Base-by-base conservation (phyloP, 139 green algal genomes). In the Zygnema cylindricum region DNA sequence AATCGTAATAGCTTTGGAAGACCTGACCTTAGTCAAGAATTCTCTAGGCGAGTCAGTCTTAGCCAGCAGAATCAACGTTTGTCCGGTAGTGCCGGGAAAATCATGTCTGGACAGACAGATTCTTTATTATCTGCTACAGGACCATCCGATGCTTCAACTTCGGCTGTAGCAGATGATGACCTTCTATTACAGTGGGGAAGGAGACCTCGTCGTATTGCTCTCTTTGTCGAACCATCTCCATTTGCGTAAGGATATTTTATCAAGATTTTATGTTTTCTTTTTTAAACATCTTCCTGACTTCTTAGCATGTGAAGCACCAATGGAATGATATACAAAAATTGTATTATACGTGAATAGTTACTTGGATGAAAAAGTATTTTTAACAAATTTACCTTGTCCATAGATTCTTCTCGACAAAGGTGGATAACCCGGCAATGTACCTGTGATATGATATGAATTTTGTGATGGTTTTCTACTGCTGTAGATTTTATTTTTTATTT, bases 171-270 rank as follows among this genome's bases (percentile, higher is more conserved):
- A 39, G 77, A 84, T 55, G 83, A 88, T 25, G 83, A 88, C 22
- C 82, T 84, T 43, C 22, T 16, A 33, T 42, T 76, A 35, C 57
- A 90, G 33, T 90, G 85, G 85, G 85, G 76, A 23, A 55, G 40
- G 33, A 91, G 55, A 22, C 39, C 39, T 77, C 79, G 81, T 36
- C 82, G 86, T 32, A 71, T 94, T n/a, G 88, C 78, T 33, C 76
- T 94, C 7, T 93, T 94, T 77, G 92, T 94, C 38, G 92, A 94
- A 79, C 92, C 92, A 30, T 94, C 91, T 23, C 92, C 92, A 33
- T 94, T 94, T 91, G 90, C 90, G 82, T 93, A 88, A 87, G 82
- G 30, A n/a, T n/a, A n/a, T n/a, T n/a, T n/a, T n/a, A n/a, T n/a
- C n/a, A n/a, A n/a, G n/a, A n/a, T n/a, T n/a, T n/a, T n/a, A n/a